Base-by-base conservation (phyloP, 345 rosid genomes). In the Carallia pectinifolia region DNA sequence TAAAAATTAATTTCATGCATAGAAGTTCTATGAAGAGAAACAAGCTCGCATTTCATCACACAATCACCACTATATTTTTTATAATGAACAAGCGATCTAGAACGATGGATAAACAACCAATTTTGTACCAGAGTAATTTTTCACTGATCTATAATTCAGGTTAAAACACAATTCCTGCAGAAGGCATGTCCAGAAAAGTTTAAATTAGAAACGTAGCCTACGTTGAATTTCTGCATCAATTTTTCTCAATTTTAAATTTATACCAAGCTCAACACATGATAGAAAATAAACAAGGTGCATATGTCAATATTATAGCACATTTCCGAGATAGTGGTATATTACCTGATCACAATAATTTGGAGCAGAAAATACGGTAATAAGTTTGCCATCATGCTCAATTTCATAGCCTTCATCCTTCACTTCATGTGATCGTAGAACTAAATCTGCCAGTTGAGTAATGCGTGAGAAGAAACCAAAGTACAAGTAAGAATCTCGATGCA, bases 291-390 rank as follows among this genome's bases (percentile, higher is more conserved):
- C 7, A 55, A 23, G 30, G 19, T 55, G 5, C 31, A 55, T 4
- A 55, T 23, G 4, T 2, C 60, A 19, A 10, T 30, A 23, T 44
- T 44, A 10, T 23, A 27, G 31, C 16, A 56, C 27, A 56, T 56
- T 56, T 56, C 29, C 1, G 9, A 15, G 60, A 19, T 13, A 7
- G n/a, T 44, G 3, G 33, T 38, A 27, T 5, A 61, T 81, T 83
- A 95, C 98, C 99, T 92, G 97, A 74, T 95, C 99, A 83, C 99
- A 95, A 73, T 95, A 95, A 75, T 95, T 95, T 82, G 99, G 99
- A 0, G 99, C 99, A 58, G 99, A 95, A 75, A 95, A 95, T 62
- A 95, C 97, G 0, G 99, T 95, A 59, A 95, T 90, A 61, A 95
- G 96, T 80, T 90, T 95, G 53, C 99, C 99, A 30, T 90, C 97